Conservation (phyloP, 352 stramenopile genomes). For the Thalassiosira hispida region DNA sequence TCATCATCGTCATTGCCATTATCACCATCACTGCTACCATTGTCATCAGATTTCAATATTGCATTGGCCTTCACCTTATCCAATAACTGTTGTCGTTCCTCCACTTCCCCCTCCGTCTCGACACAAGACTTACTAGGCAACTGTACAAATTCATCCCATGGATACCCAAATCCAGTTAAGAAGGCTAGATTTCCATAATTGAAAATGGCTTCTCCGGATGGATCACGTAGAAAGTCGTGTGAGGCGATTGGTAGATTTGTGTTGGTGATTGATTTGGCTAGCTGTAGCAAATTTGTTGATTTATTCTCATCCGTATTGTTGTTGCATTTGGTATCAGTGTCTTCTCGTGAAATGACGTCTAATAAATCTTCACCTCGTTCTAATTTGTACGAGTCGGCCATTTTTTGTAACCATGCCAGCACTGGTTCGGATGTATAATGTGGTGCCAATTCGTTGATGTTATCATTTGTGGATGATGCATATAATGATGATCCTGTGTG, state of each 20-base stretch:
- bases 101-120: slow-evolving; percentile 31
- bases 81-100: slow-evolving; percentile 48
- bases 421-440: slow-evolving; percentile 40
- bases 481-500: not conserved
- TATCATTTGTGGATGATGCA: not conserved
- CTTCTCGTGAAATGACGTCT: slow-evolving; percentile 36
- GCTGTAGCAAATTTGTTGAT: slow-evolving; percentile 5
- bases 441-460: slow-evolving; percentile 23
- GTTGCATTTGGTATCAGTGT: not conserved
- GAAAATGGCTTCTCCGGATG: slow-evolving; percentile 41
- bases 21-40: too few species aligned
- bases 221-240: slow-evolving; percentile 56
- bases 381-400: slow-evolving; percentile 48
- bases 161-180: slow-evolving; percentile 48
- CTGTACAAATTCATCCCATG: slow-evolving; percentile 48
- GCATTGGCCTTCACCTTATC: slow-evolving; percentile 30
- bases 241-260: slow-evolving; percentile 46
- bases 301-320: slow-evolving; percentile 1
- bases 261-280: slow-evolving; percentile 28
- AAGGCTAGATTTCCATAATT: slow-evolving; percentile 54
- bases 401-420: slow-evolving; percentile 47
- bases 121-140: slow-evolving; percentile 47
- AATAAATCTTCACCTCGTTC: slow-evolving; percentile 52
- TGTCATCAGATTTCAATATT: not conserved
- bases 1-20: not conserved